Base-by-base conservation (phyloP, 495 filamentous ascomycete species). In the Xylaria telfairii region DNA sequence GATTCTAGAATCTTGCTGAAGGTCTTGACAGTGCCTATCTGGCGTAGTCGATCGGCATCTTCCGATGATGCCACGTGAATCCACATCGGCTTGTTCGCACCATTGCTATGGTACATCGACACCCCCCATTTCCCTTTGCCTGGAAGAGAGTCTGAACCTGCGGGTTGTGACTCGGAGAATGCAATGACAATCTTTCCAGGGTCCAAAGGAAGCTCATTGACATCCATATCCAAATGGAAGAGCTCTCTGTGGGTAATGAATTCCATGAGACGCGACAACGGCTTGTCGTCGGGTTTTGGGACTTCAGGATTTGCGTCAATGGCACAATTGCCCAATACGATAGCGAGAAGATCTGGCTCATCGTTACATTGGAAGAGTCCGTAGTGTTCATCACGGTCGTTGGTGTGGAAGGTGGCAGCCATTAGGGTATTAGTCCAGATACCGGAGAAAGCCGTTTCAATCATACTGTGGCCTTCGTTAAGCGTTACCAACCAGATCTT, bases 161-260 rank as follows among this genome's bases (percentile, higher is more conserved):
- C 3, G 24, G 67, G 67, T 7, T 60, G 24, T 7, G 39, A 57
- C 30, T 57, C 53, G 0, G 66, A 68, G 17, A 59, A 61, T 17
- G 41, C 21, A 7, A 68, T 30, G 17, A 53, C 3, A n/a, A 59
- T 47, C 15, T 47, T 49, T 3, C n/a, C 39, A 8, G 39, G 26
- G 19, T 30, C 39, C 10, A 68, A 28, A 32, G 66, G 47, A 59
- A 68, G 24, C 39, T 77, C 75, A 51, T 70, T 53, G 26, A 69
- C 53, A 21, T 80, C 75, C 61, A 79, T 71, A 30, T 69, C 68
- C 34, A 73, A 73, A 15, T 53, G 32, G 41, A 63, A 34, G 44
- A 70, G 57, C 32, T 51, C 53, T 68, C 5, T 34, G 17, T 46
- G 37, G 19, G 37, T 61, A 24, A 68, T 10, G 42, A 68, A 39